Percentiles rank a stretch among this genome's conserved stretches.
Conservation (phyloP, 2,329 filamentous ascomycete genomes). For the Xylariaceae sp. region DNA sequence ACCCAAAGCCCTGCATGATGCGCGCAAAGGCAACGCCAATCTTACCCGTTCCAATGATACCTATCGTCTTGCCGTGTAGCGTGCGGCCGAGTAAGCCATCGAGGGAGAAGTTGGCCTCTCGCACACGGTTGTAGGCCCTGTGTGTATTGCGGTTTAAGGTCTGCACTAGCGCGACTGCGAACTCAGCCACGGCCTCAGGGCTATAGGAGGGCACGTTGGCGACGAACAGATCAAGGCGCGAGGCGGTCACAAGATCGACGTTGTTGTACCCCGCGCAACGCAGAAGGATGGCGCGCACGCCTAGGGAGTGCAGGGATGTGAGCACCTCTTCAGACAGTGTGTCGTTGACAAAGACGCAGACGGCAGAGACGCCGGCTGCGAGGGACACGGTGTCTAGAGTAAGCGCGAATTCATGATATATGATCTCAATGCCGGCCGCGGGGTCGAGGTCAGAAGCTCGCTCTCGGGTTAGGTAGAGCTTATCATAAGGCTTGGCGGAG, state of each 20-base stretch:
- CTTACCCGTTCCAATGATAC: constrained; percentile 68
- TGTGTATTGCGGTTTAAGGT: constrained; percentile 73
- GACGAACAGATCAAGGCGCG: constrained; percentile 63
- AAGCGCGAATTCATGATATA: constrained; percentile 66
- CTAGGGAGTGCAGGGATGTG: constrained; percentile 53
- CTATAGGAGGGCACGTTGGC: constrained; percentile 73
- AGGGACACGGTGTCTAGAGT: constrained; percentile 62
- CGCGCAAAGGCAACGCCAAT: constrained; percentile 68
- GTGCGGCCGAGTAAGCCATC: constrained; percentile 69
- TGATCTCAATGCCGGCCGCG: constrained; percentile 53
- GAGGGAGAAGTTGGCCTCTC: constrained; percentile 72
- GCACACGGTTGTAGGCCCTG: constrained; percentile 71
- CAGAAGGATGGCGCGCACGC: constrained; percentile 65
- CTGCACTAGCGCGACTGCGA: constrained; percentile 70
- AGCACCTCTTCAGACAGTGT: constrained; percentile 59
- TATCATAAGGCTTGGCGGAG: constrained; percentile 70
- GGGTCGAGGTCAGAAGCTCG: constrained; percentile 44
- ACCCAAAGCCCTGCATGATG: constrained; percentile 71
- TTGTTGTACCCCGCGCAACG: constrained; percentile 75
- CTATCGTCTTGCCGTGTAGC: constrained; percentile 69
- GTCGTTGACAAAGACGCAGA: constrained; percentile 76
- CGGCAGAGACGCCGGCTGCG: constrained; percentile 58
- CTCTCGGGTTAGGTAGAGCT: constrained; percentile 57
- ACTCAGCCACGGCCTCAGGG: constrained; percentile 74
- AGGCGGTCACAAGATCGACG: constrained; percentile 65